A percentile compares a stretch with the other conserved stretches of the same genome.
Evolutionary conservation across 2,329 filamentous ascomycete species (phyloP).

Genomic region (Aspergillus tanneri): DNA sequence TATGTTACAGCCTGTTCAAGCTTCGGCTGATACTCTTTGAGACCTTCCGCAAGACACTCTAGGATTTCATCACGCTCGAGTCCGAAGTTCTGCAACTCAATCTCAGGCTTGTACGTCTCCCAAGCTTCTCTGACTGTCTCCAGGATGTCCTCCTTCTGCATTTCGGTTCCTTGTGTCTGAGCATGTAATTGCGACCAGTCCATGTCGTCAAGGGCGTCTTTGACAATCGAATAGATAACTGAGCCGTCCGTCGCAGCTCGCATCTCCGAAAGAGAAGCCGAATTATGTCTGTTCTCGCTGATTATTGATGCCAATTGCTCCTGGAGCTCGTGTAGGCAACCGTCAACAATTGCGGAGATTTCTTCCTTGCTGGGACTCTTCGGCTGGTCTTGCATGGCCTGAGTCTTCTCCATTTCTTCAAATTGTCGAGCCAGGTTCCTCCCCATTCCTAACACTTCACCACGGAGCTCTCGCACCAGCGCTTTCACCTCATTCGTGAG

Average conservation of each 20-base stretch:
- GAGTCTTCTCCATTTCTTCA: constrained; percentile 55
- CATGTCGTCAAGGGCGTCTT: constrained; percentile 64
- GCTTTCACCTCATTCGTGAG: constrained; percentile 91
- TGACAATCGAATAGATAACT: constrained; percentile 82
- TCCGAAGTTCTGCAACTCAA: constrained; percentile 85
- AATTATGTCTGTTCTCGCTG: constrained; percentile 70
- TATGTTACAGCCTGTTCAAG: constrained; percentile 64
- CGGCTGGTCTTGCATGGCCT: constrained; percentile 49
- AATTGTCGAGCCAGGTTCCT: constrained; percentile 83
- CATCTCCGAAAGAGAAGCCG: constrained; percentile 62
- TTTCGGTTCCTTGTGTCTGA: constrained; percentile 49
- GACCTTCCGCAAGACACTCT: constrained; percentile 78
- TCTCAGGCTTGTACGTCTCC: constrained; percentile 92
- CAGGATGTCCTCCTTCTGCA: constrained; percentile 79
- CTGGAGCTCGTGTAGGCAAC: constrained; percentile 77
- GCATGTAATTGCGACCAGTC: constrained; percentile 60
- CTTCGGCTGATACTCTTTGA: constrained; percentile 67
- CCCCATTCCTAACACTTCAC: constrained; percentile 92
- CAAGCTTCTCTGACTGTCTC: constrained; percentile 85
- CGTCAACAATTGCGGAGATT: constrained; percentile 72
- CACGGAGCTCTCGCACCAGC: constrained; percentile 81
- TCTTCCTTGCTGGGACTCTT: constrained; percentile 62
- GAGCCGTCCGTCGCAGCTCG: constrained; percentile 70
- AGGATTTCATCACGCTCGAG: constrained; percentile 88
- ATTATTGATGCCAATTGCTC: constrained; percentile 79